Conservation (phyloP, 2,329 filamentous ascomycete genomes). For the Aspergillus niger region DNA sequence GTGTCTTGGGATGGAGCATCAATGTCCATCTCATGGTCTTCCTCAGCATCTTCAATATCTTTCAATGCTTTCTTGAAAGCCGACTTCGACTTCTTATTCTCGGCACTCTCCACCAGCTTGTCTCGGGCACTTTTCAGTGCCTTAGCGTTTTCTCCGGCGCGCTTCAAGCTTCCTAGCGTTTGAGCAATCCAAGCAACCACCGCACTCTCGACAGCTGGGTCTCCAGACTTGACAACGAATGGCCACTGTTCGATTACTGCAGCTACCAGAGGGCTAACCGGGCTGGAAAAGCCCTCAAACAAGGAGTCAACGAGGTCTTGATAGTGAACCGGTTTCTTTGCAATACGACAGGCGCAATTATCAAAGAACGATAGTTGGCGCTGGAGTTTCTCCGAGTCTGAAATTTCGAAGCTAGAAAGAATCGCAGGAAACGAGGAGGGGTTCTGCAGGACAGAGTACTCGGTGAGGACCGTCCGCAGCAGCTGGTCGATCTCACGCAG, state of each 20-base stretch:
- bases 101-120: conserved; percentile 45
- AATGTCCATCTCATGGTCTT: conserved; percentile 19
- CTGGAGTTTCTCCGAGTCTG: conserved; percentile 34
- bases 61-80: conserved; percentile 37
- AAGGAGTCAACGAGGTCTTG: conserved; percentile 57
- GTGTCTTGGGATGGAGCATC: conserved; percentile 12
- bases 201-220: conserved; percentile 45
- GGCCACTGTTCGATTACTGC: conserved; percentile 76
- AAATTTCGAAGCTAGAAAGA: conserved; percentile 39
- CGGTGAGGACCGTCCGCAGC: conserved; percentile 37
- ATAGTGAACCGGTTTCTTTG: conserved; percentile 76
- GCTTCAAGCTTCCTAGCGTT: conserved; percentile 58
- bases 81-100: conserved; percentile 42
- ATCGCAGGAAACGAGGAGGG: conserved; percentile 42
- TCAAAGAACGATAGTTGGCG: conserved; percentile 72
- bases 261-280: conserved; percentile 66
- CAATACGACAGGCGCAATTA: conserved; percentile 76
- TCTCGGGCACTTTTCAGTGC: conserved; percentile 51
- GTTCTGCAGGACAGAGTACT: conserved; percentile 41
- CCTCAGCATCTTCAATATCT: conserved; percentile 16
- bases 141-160: conserved; percentile 53
- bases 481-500: conserved; percentile 37
- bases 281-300: conserved; percentile 33
- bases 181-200: conserved; percentile 62
- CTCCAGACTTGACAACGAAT: conserved; percentile 61